Evolutionary conservation across 768 basidiomycete species (phyloP).

Genomic region (Lentinula raphanica): DNA sequence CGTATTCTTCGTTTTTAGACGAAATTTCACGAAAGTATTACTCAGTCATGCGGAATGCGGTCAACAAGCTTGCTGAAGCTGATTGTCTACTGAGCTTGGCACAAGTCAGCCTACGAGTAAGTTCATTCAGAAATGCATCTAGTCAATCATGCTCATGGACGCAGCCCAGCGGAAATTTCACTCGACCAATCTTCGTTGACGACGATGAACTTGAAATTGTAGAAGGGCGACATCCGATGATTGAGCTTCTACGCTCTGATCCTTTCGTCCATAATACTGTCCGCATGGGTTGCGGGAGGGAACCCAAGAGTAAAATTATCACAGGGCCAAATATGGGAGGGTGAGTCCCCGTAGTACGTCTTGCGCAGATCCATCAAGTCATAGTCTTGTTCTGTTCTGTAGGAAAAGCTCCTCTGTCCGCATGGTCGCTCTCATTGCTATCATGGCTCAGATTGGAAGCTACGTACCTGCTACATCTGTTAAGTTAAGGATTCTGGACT

Average conservation of each 20-base stretch:
- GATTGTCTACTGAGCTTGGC: slow-evolving; percentile 89
- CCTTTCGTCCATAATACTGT: slow-evolving; percentile 87
- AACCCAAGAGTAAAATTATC: slow-evolving; percentile 59
- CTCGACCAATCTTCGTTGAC: slow-evolving; percentile 69
- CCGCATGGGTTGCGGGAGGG: slow-evolving; percentile 45
- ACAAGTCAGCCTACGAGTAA: slow-evolving; percentile 57
- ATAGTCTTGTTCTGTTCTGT: background rate
- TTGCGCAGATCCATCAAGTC: background rate
- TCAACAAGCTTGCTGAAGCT: slow-evolving; percentile 75
- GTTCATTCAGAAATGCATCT: background rate
- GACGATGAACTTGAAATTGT: slow-evolving; percentile 66
- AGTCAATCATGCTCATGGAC: background rate
- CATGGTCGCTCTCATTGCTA: slow-evolving; percentile 70
- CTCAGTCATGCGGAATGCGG: slow-evolving; percentile 62
- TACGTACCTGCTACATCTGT: slow-evolving; percentile 82
- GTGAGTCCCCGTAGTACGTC: slow-evolving; percentile 23
- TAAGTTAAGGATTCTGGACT: slow-evolving; percentile 75
- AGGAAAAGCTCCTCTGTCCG: slow-evolving; percentile 84
- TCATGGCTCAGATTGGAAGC: slow-evolving; percentile 90
- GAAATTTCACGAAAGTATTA: slow-evolving; percentile 71
- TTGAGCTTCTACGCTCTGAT: slow-evolving; percentile 69
- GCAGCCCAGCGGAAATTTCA: slow-evolving; percentile 44
- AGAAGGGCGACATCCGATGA: slow-evolving; percentile 91
- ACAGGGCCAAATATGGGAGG: slow-evolving; percentile 87
- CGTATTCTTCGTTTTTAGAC: slow-evolving; percentile 61